Evolutionary conservation across 331 rosid genomes (phyloP).

Genomic region (Malus hybrid): DNA sequence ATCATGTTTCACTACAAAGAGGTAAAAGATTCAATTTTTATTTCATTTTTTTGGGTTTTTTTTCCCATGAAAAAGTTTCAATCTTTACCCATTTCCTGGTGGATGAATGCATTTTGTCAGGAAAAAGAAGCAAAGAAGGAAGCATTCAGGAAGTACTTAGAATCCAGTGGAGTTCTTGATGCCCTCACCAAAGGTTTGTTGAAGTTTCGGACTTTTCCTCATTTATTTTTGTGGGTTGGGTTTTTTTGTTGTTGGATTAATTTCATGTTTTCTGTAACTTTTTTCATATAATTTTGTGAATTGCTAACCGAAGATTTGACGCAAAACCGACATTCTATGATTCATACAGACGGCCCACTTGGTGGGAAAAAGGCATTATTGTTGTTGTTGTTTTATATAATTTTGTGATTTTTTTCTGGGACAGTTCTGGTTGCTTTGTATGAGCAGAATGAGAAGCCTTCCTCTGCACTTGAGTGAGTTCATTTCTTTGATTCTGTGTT

Average conservation of each 20-base stretch:
- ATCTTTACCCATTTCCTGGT: not conserved
- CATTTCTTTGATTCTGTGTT: not conserved
- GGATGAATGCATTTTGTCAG: slow-evolving; percentile 18
- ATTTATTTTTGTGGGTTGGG: not conserved
- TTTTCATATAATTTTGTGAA: not conserved
- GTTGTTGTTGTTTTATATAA: not conserved
- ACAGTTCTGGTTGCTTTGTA: slow-evolving; percentile 86
- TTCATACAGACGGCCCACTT: too few relatives aligned
- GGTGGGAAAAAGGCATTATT: too few relatives aligned
- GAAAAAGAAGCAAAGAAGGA: slow-evolving; percentile 95
- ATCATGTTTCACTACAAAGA: slow-evolving; percentile 17
- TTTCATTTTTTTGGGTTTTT: not conserved
- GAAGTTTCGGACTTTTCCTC: not conserved
- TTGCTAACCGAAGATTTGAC: not conserved
- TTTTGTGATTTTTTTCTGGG: not conserved
- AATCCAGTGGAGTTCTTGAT: slow-evolving; percentile 86
- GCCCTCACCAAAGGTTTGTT: slow-evolving; percentile 83
- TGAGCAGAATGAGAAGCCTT: slow-evolving; percentile 96
- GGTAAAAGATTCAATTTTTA: not conserved
- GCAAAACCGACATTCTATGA: too few relatives aligned
- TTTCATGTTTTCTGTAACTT: not conserved
- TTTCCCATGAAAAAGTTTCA: not conserved
- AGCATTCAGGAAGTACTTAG: slow-evolving; percentile 84
- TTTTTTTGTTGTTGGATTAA: not conserved
- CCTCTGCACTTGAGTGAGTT: slow-evolving; percentile 85